A percentile compares a stretch with the other conserved stretches of the same genome.
Conservation (phyloP, 805 yeast genomes). For the Brettanomyces anomalus region DNA sequence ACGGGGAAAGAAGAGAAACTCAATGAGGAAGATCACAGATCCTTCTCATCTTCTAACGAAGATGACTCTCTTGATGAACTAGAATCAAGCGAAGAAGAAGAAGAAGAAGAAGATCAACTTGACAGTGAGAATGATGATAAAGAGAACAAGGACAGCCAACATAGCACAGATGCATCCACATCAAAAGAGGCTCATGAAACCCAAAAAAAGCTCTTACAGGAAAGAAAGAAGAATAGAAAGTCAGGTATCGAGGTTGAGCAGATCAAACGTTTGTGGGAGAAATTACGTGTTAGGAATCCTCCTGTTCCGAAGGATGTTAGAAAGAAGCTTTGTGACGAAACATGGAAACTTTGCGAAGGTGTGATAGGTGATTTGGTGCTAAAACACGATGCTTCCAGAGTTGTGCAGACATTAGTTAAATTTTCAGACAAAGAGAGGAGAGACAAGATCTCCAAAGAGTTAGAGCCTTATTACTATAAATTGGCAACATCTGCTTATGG, state of each 20-base stretch:
- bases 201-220: conserved; percentile 67
- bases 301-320: conserved; percentile 70
- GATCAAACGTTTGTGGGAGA: conserved; percentile 87
- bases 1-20: conserved; percentile 23
- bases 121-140: conserved; percentile 17
- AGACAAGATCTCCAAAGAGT: conserved; percentile 52
- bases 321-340: conserved; percentile 69
- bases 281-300: conserved; percentile 75
- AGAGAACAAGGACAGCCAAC: conserved; percentile 11
- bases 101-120: conserved; percentile 23
- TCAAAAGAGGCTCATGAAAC: conserved; percentile 71
- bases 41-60: conserved; percentile 1
- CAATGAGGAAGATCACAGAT: neutral
- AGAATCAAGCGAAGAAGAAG: conserved; percentile 24
- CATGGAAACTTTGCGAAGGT: conserved; percentile 76
- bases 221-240: conserved; percentile 79
- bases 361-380: conserved; percentile 75
- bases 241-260: conserved; percentile 80
- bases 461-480: conserved; percentile 69
- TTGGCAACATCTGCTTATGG: conserved; percentile 92
- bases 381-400: conserved; percentile 95
- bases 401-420: conserved; percentile 87
- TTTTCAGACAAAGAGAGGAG: conserved; percentile 76
- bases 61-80: conserved; percentile 24
- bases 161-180: conserved; percentile 27